Percentiles rank a stretch among this genome's conserved stretches.
phyloP scores from a whole-genome alignment of 768 basidiomycete genomes.

The Cystobasidium tubakii region DNA sequence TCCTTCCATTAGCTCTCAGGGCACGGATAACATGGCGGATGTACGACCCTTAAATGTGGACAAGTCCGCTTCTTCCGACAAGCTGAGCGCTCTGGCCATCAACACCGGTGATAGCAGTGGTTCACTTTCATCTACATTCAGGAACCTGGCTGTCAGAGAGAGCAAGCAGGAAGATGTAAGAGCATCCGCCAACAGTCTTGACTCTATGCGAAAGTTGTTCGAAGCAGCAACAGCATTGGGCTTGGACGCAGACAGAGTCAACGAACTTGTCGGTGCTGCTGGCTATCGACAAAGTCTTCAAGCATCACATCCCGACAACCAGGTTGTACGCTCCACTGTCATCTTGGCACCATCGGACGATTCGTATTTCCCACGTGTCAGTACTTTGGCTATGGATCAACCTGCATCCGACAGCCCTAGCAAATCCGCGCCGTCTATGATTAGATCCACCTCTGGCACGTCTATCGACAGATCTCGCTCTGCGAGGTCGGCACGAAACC shows the following conservation, averaged over 20 bases:
- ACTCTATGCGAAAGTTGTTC: constrained; percentile 41
- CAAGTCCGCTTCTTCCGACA: neutral
- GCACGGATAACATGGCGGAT: neutral
- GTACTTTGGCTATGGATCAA: neutral
- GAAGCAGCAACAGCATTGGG: constrained; percentile 43
- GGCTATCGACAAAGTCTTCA: neutral
- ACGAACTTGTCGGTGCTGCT: constrained; percentile 42
- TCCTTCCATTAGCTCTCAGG: neutral
- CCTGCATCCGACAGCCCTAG: neutral
- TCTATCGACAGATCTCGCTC: neutral
- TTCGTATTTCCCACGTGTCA: neutral
- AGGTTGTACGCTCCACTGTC: neutral
- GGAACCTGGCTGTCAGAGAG: neutral
- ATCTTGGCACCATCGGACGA: constrained; percentile 10
- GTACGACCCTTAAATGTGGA: neutral
- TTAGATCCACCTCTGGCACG: neutral
- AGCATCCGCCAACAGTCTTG: constrained; percentile 27
- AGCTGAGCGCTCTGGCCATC: neutral
- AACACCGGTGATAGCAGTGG: neutral
- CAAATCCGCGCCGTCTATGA: neutral
- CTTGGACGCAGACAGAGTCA: constrained; percentile 40
- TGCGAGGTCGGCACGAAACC: neutral
- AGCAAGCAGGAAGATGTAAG: neutral
- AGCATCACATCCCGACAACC: neutral
- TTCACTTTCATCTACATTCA: neutral